These are phyloP conservation scores for Calocybe gambosa DNA, from an alignment of 1,284 basidiomycete genomes.

Conservation along the genomic window DNA sequence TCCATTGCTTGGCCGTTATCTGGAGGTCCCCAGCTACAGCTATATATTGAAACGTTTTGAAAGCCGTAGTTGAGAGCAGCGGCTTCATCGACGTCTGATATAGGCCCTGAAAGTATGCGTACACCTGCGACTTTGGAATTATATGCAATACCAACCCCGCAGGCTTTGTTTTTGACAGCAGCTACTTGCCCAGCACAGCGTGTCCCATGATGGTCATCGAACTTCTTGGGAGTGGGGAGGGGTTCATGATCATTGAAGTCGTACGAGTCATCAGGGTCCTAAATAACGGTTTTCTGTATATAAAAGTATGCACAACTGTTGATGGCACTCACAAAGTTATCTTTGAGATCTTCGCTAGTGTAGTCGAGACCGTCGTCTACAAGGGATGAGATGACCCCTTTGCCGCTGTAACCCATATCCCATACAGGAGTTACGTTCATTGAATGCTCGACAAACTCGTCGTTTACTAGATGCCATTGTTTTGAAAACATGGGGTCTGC, in stretches of 20 bases:
- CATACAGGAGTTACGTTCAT: conserved; percentile 85
- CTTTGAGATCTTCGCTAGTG: conserved; percentile 79
- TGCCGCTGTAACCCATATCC: conserved; percentile 83
- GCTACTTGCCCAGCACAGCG: conserved; percentile 97
- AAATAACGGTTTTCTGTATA: conserved; percentile 1
- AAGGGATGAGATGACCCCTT: conserved; percentile 83
- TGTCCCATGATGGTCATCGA: conserved; percentile 96
- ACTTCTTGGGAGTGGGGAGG: conserved; percentile 82
- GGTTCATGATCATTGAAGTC: conserved; percentile 95
- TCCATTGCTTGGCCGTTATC: conserved; percentile 97
- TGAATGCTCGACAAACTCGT: conserved; percentile 67
- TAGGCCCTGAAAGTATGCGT: conserved; percentile 94
- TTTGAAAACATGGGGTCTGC: conserved; percentile 81
- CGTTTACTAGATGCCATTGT: conserved; percentile 90
- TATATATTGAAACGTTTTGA: conserved; percentile 90
- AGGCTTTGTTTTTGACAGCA: conserved; percentile 93
- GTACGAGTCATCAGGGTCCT: conserved; percentile 89
- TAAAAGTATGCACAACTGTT: not conserved
- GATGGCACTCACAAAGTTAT: conserved; percentile 79
- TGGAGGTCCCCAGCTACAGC: conserved; percentile 97
- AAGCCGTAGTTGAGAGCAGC: conserved; percentile 92
- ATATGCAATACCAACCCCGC: conserved; percentile 94
- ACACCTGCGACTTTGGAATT: conserved; percentile 89
- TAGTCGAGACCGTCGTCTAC: conserved; percentile 97
- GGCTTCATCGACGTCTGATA: conserved; percentile 97